Evolutionary conservation across 345 rosid genomes (phyloP), one percentile per base, ranked within the genome.

Genomic region (Mercurialis annua): DNA sequence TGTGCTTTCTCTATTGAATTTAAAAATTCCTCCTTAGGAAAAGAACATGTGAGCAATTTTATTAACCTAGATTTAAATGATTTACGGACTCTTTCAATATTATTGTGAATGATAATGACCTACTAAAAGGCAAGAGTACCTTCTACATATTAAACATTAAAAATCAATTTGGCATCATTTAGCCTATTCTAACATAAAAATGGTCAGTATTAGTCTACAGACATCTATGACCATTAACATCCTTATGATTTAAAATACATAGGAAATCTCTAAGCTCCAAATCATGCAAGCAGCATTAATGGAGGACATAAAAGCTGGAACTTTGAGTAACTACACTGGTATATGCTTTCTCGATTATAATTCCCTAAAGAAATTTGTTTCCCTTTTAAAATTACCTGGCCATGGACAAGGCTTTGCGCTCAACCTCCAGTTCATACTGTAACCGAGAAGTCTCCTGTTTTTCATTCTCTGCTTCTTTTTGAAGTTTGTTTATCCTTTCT

Each of bases 391-490:
- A 59, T 71, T 79, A 89, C 98, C 97, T 89, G 79, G 97, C 99
- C 84, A 85, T 81, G 30, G 92, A 81, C 78, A 91, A 76, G 73
- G 97, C 91, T 76, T 86, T 91, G 57, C 88, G 81, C 78, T 91
- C 97, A 54, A 87, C 89, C 70, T 89, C 86, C 62, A 94, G 83
- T 64, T 94, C 97, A 51, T 86, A 75, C 57, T 89, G 96, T 67
- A 91, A 78, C 62, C 84, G 79, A 48, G 83, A 55, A 38, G 89
- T 85, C 81, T 86, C 89, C 71, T 84, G 86, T 78, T 75, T 94
- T 73, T 91, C 95, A 49, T 65, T 78, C 73, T 89, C 97, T 21
- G 88, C 80, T 71, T 86, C 89, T 72, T 78, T 71, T 70, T 74
- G 83, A 70, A 89, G 87, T 54, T 76, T 85, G 70, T 71, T 68